Conservation (phyloP, 2,329 filamentous ascomycete genomes). For the Corniculantispora saksenae region DNA sequence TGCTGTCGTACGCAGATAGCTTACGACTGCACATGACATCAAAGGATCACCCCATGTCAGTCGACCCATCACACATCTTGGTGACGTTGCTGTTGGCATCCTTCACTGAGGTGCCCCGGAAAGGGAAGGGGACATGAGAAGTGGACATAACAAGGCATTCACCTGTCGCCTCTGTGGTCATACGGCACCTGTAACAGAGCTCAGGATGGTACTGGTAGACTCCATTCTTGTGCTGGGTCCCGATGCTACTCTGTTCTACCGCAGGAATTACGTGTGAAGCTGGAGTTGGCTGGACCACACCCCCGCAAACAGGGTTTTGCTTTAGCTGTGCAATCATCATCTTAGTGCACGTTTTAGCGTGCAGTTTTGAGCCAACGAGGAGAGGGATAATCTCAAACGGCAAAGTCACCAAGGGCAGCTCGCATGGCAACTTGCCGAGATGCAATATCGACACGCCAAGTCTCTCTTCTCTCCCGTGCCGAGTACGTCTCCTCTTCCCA, state of each 20-base stretch:
- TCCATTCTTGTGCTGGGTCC: neutral
- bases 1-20: neutral
- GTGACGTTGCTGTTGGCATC: neutral
- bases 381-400: neutral
- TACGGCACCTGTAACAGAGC: neutral
- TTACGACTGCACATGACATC: neutral
- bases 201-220: neutral
- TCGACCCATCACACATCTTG: neutral
- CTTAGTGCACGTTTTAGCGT: neutral
- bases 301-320: neutral
- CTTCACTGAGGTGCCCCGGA: neutral
- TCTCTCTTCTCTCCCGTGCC: neutral
- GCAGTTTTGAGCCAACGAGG: neutral
- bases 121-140: neutral
- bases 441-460: neutral
- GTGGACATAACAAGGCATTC: neutral
- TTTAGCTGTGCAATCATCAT: neutral
- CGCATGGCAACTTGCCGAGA: neutral
- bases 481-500: neutral
- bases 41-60: neutral
- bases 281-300: neutral
- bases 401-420: neutral
- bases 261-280: neutral
- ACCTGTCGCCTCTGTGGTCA: neutral
- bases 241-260: conserved; percentile 11